A percentile compares a stretch with the other conserved stretches of the same genome.
These are phyloP conservation scores for Eimeria necatrix DNA, from an alignment of 169 alveolate species.

Conservation along the genomic window DNA sequence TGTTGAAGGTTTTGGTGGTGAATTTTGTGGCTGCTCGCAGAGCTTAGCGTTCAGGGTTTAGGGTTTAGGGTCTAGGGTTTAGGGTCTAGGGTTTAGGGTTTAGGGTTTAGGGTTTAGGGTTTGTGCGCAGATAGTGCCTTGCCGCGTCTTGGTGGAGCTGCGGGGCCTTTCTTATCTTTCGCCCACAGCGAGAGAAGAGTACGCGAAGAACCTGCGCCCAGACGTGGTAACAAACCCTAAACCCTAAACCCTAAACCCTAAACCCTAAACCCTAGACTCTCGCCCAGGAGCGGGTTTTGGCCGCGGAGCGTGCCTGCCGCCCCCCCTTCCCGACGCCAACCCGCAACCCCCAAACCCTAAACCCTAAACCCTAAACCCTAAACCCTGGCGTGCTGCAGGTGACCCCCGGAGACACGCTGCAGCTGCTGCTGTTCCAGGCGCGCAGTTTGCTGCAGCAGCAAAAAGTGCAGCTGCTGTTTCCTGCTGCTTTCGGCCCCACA, in stretches of 20 bases:
- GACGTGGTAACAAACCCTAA: conserved; percentile 7
- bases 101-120: conserved; percentile 6
- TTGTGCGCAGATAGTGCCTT: conserved; percentile 46
- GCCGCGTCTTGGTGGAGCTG: conserved; percentile 7
- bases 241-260: background rate
- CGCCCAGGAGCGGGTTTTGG: background rate
- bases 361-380: conserved; percentile 22
- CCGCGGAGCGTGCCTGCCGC: background rate
- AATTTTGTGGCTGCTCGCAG: too few species aligned
- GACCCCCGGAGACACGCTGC: conserved; percentile 42
- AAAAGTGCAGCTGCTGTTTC: conserved; percentile 44
- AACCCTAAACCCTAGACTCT: background rate
- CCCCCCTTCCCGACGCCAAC: background rate
- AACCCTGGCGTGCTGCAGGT: conserved; percentile 20
- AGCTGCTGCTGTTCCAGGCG: conserved; percentile 71
- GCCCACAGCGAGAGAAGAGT: conserved; percentile 44
- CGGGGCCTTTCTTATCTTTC: conserved; percentile 43
- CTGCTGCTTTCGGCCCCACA: conserved; percentile 28
- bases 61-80: background rate
- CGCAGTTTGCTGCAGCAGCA: background rate
- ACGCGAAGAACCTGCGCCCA: conserved; percentile 37
- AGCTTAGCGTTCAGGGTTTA: too few species aligned
- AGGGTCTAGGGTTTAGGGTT: background rate
- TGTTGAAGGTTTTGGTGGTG: too few species aligned
- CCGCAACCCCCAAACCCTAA: background rate